phyloP scores from a whole-genome alignment of 2,329 filamentous ascomycete species.

The Arthrobotrys sphaeroides region DNA sequence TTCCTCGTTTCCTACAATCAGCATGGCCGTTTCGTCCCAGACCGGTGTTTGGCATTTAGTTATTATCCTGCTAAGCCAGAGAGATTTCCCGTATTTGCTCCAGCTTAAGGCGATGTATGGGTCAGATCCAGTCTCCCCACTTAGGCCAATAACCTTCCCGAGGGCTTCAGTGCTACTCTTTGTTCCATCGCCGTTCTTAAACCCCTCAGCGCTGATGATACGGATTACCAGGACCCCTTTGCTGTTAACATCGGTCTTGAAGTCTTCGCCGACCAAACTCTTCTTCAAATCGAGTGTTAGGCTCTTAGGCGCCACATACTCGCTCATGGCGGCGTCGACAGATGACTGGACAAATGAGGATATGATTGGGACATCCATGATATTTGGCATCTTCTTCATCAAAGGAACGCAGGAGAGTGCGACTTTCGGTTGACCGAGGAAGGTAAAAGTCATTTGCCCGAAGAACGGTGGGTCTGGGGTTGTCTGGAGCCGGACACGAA shows the following conservation, averaged over 20 bases:
- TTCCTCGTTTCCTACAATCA: constrained; percentile 84
- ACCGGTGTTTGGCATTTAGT: constrained; percentile 62
- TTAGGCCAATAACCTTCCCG: constrained; percentile 10
- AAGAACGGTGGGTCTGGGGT: constrained; percentile 81
- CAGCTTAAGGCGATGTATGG: constrained; percentile 77
- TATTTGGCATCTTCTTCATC: constrained; percentile 74
- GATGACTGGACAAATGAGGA: constrained; percentile 78
- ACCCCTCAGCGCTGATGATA: constrained; percentile 74
- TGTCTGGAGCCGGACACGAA: constrained; percentile 72
- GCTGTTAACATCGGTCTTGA: constrained; percentile 76
- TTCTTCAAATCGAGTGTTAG: constrained; percentile 74
- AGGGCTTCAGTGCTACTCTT: constrained; percentile 47
- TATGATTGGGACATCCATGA: constrained; percentile 79
- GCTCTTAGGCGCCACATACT: constrained; percentile 80
- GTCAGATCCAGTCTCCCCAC: constrained; percentile 71
- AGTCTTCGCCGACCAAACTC: constrained; percentile 80
- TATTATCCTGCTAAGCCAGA: constrained; percentile 66
- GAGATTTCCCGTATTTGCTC: constrained; percentile 78
- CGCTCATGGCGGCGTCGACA: constrained; percentile 76
- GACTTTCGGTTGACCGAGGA: constrained; percentile 78
- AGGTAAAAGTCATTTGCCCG: constrained; percentile 76
- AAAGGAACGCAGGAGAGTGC: constrained; percentile 76
- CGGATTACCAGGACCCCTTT: constrained; percentile 73
- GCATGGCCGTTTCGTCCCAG: constrained; percentile 75
- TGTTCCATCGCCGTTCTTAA: constrained; percentile 73